A percentile compares a stretch with the other conserved stretches of the same genome.
Conservation (phyloP, 2,329 filamentous ascomycete species). For the Aschersonia sp. region DNA sequence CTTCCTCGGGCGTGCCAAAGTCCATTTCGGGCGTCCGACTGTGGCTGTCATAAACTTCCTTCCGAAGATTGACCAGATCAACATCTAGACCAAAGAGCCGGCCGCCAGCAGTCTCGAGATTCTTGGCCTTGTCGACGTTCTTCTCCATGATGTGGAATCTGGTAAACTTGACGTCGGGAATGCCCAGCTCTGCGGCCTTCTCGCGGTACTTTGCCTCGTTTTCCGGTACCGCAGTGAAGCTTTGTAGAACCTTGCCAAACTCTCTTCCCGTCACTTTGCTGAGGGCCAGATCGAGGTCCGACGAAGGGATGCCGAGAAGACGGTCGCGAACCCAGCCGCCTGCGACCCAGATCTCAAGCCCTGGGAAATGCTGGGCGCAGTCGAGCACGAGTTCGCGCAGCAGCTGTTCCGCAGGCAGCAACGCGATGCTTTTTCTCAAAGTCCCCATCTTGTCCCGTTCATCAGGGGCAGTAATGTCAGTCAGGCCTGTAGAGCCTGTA, state of each 20-base stretch:
- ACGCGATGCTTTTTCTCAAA: not conserved
- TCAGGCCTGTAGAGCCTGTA: no score
- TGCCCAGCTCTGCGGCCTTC: conserved; percentile 2
- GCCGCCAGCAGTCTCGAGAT: conserved; percentile 7
- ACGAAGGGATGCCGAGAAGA: conserved; percentile 6
- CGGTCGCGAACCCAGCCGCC: conserved; percentile 9
- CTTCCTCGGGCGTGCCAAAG: conserved; percentile 7
- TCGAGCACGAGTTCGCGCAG: conserved; percentile 6
- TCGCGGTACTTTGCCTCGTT: conserved; percentile 1
- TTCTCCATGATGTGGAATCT: conserved; percentile 4
- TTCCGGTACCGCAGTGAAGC: conserved; percentile 2
- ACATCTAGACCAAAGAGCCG: conserved; percentile 7
- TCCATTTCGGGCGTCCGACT: conserved; percentile 7
- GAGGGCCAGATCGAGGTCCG: conserved; percentile 6
- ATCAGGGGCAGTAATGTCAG: no score
- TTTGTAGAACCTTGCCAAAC: conserved; percentile 5
- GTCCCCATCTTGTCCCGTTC: no score
- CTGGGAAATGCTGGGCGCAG: conserved; percentile 3
- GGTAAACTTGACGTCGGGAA: conserved; percentile 2
- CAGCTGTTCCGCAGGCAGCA: conserved; percentile 5
- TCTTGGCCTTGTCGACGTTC: conserved; percentile 6
- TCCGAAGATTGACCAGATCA: conserved; percentile 8
- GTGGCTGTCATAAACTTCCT: conserved; percentile 6
- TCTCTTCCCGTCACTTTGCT: conserved; percentile 6
- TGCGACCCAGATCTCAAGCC: conserved; percentile 7